Base-by-base conservation (phyloP, 2,329 filamentous ascomycete species). In the Boeremia lycopersici region DNA sequence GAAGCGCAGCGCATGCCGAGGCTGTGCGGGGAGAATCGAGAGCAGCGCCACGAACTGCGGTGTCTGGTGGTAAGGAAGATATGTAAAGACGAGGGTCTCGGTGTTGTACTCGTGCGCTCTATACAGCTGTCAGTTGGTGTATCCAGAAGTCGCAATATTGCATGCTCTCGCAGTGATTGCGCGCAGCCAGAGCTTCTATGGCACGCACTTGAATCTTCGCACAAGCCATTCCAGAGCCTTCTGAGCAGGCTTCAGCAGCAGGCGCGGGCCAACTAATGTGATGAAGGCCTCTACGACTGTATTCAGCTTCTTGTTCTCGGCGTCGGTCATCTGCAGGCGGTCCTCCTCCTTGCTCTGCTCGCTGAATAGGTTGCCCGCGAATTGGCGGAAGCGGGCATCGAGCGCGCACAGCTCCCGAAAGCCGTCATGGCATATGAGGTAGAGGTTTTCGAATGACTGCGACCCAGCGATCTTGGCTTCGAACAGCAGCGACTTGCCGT, bases 181-280 rank as follows among this genome's bases (percentile, higher is more conserved):
- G 34, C 34, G 15, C 34, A 10, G 10, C 34, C 5, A 35, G 33
- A 35, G 10, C 10, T 19, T 15, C 34, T 36, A 17, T 34, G 3
- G 34, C 34, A 65, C 82, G 58, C 79, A 96, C 91, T 88, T 86
- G 70, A 98, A 99, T 68, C 93, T 84, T 69, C 95, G 83, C 49
- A 99, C 84, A 41, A 99, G 83, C 95, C 95, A 99, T 79, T 99
- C 96, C 33, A 98, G 82, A 13, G 93, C 87, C 77, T 96, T 96
- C 48, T 96, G 85, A 0, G 91, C 91, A 35, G 95, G 93, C 78
- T 89, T 92, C 29, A 99, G 81, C 60, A 93, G 82, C 62, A 99
- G 74, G 35, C 89, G 85, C 25, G 87, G 86, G 19, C 90, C 89
- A 10, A 89, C 86, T 12, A 98, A 81, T 29, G 87, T 89, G 62